These are phyloP conservation scores for Atractiella rhizophila DNA, from an alignment of 768 basidiomycete species.

Conservation along the genomic window DNA sequence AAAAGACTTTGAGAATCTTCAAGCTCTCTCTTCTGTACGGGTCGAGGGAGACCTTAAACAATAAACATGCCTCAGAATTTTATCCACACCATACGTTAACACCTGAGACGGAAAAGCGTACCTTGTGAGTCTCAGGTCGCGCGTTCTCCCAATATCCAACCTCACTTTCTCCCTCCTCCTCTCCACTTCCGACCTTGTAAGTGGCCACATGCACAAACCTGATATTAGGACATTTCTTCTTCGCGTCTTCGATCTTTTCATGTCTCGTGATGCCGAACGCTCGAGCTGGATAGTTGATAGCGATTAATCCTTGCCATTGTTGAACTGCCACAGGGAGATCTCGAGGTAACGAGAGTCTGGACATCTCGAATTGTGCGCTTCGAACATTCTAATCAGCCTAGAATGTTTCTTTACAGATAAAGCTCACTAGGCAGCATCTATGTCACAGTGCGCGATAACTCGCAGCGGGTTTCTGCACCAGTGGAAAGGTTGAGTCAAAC, in stretches of 20 bases:
- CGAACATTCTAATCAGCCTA: slow-evolving; percentile 26
- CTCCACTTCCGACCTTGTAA: no score
- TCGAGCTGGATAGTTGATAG: slow-evolving; percentile 84
- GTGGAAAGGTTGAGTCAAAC: neutral
- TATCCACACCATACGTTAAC: neutral
- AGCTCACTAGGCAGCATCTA: slow-evolving; percentile 42
- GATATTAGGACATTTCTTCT: slow-evolving; percentile 60
- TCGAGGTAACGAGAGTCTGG: slow-evolving; percentile 10
- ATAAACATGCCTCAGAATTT: neutral
- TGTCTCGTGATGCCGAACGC: slow-evolving; percentile 80
- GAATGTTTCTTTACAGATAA: slow-evolving; percentile 54
- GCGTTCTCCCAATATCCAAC: slow-evolving; percentile 82
- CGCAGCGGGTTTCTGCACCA: slow-evolving; percentile 44
- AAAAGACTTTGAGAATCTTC: slow-evolving; percentile 63
- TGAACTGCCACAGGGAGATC: slow-evolving; percentile 47
- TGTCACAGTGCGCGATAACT: slow-evolving; percentile 70
- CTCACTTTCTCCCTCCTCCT: slow-evolving; percentile 59
- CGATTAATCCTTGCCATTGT: slow-evolving; percentile 74
- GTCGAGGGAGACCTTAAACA: slow-evolving; percentile 60
- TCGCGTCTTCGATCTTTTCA: slow-evolving; percentile 40
- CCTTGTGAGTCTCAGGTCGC: slow-evolving; percentile 77
- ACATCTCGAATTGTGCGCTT: slow-evolving; percentile 18
- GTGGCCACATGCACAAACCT: slow-evolving; percentile 70
- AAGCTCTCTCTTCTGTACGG: slow-evolving; percentile 70
- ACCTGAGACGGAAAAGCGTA: slow-evolving; percentile 18